Percentiles rank a stretch among this genome's conserved stretches.
These are phyloP conservation scores for Phytophthora podocarpi DNA, from an alignment of 352 stramenopile species.

Conservation along the genomic window DNA sequence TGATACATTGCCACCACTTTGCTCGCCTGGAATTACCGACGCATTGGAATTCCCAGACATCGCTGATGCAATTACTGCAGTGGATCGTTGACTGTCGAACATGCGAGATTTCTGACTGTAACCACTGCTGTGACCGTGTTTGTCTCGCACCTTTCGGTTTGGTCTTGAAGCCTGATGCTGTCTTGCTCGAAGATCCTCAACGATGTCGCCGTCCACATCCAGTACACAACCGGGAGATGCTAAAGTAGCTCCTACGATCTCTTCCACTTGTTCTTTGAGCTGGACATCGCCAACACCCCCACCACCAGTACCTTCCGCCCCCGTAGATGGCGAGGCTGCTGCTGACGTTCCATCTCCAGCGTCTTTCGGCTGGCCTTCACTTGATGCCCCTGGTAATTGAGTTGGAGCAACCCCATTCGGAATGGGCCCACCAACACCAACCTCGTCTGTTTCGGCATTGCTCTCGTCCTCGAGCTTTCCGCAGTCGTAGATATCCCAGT, in stretches of 20 bases:
- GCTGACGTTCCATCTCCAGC: constrained; percentile 2
- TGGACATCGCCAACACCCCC: constrained; percentile 56
- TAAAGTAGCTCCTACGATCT: constrained; percentile 77
- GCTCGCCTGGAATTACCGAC: constrained; percentile 43
- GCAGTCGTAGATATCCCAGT: constrained; percentile 90
- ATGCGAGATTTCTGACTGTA: constrained; percentile 54
- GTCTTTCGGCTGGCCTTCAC: constrained; percentile 22
- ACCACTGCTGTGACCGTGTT: constrained; percentile 19
- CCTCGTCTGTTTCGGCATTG: constrained; percentile 37
- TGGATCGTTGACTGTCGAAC: constrained; percentile 50
- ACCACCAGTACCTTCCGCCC: constrained; percentile 13
- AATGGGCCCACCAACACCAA: neutral
- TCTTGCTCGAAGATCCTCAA: constrained; percentile 65
- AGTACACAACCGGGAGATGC: constrained; percentile 81
- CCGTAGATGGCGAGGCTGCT: constrained; percentile 6
- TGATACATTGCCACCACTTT: constrained; percentile 57
- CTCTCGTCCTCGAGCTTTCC: constrained; percentile 30
- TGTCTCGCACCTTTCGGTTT: constrained; percentile 22
- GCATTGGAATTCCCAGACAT: constrained; percentile 44
- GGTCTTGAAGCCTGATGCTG: constrained; percentile 43
- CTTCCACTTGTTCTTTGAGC: constrained; percentile 75
- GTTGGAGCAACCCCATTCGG: neutral
- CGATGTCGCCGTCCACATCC: constrained; percentile 79
- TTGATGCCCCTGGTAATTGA: constrained; percentile 15
- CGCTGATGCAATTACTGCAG: constrained; percentile 18